A percentile compares a stretch with the other conserved stretches of the same genome.
Evolutionary conservation across 345 rosid genomes (phyloP).

Genomic region (Raphanus sativus): DNA sequence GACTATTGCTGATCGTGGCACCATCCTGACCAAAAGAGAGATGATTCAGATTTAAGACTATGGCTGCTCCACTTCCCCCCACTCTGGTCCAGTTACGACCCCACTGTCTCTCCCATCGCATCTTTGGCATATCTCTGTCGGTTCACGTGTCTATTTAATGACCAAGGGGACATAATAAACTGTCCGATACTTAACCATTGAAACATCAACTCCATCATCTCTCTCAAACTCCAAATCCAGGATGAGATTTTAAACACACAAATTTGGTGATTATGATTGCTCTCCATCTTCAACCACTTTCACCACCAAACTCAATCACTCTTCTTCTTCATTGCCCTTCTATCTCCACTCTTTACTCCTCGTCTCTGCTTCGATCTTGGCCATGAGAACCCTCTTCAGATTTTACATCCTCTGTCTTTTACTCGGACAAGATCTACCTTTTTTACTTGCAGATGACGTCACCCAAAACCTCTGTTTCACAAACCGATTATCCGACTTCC

Average conservation of each 20-base stretch:
- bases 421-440: slow-evolving; percentile 29
- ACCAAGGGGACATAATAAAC: slow-evolving; percentile 34
- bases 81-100: slow-evolving; percentile 24
- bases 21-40: too few relatives aligned
- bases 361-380: background rate
- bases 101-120: background rate
- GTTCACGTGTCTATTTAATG: slow-evolving; percentile 33
- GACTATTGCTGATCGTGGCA: slow-evolving; percentile 18
- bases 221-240: slow-evolving; percentile 13
- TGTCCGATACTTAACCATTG: slow-evolving; percentile 27
- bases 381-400: slow-evolving; percentile 32
- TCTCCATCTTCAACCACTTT: slow-evolving; percentile 51
- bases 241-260: background rate
- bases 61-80: slow-evolving; percentile 23
- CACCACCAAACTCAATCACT: slow-evolving; percentile 45
- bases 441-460: slow-evolving; percentile 27
- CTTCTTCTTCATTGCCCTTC: slow-evolving; percentile 3
- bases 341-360: slow-evolving; percentile 22
- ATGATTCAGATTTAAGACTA: background rate
- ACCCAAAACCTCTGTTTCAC: slow-evolving; percentile 50
- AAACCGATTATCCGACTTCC: slow-evolving; percentile 49
- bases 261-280: slow-evolving; percentile 42
- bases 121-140: slow-evolving; percentile 24
- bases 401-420: slow-evolving; percentile 39
- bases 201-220: slow-evolving; percentile 34